Conservation (phyloP, 169 alveolate genomes). For the Cryptosporidium baileyi region DNA sequence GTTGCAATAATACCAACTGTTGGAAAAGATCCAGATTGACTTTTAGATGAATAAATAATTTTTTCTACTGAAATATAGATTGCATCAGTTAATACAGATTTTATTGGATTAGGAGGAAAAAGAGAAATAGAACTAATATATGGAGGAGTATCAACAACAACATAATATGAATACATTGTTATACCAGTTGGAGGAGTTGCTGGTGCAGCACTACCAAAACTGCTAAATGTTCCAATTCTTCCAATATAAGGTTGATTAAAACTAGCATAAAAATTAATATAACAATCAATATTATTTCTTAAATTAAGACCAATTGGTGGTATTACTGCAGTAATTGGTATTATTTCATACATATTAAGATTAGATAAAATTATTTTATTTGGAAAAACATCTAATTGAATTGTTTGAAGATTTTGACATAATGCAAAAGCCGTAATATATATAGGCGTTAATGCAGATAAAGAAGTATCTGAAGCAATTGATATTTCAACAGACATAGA, state of each 20-base stretch:
- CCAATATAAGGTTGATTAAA: slow-evolving; percentile 33
- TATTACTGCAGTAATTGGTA: slow-evolving; percentile 43
- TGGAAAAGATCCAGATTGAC: slow-evolving; percentile 60
- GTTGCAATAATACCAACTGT: slow-evolving; percentile 54
- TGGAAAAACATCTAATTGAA: slow-evolving; percentile 14
- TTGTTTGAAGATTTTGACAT: slow-evolving; percentile 54
- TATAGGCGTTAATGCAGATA: slow-evolving; percentile 29
- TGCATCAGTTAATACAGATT: slow-evolving; percentile 32
- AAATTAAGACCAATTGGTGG: slow-evolving; percentile 53
- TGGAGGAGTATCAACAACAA: slow-evolving; percentile 53
- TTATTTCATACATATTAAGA: background rate
- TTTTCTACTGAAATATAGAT: slow-evolving; percentile 12
- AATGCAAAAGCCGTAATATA: slow-evolving; percentile 28
- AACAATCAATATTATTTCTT: slow-evolving; percentile 44
- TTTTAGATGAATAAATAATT: slow-evolving; percentile 20
- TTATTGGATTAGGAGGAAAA: slow-evolving; percentile 39
- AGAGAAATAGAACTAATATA: slow-evolving; percentile 13
- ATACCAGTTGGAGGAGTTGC: slow-evolving; percentile 55
- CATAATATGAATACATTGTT: slow-evolving; percentile 44
- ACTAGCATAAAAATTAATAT: slow-evolving; percentile 38
- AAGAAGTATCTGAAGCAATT: slow-evolving; percentile 24
- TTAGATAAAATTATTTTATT: slow-evolving; percentile 14
- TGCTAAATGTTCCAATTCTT: slow-evolving; percentile 61
- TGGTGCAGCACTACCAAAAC: slow-evolving; percentile 66
- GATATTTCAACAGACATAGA: slow-evolving; percentile 43